phyloP scores from a whole-genome alignment of 2,329 filamentous ascomycete genomes.

The Tolypocladium tropicale region DNA sequence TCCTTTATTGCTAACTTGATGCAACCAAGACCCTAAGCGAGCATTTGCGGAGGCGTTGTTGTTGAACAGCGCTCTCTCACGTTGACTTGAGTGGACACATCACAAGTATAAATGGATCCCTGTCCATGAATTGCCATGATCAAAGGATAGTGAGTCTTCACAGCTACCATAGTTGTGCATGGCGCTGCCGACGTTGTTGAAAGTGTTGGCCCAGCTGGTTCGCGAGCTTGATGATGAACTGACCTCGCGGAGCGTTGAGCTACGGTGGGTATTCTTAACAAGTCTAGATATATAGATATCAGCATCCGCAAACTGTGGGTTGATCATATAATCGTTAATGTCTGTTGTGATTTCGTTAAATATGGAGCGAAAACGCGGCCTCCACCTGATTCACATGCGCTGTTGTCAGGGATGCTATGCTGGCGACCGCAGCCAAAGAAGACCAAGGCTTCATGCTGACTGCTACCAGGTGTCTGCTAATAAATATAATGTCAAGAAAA shows the following conservation, averaged over 20 bases:
- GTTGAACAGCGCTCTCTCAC: background rate
- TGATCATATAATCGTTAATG: background rate
- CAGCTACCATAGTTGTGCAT: background rate
- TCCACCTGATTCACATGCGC: background rate
- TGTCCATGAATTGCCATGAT: background rate
- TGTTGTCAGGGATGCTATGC: background rate
- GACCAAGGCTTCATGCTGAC: background rate
- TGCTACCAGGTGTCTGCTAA: background rate
- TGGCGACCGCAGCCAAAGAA: background rate
- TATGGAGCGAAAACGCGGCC: background rate
- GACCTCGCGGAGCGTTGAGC: background rate
- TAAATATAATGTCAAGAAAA: background rate
- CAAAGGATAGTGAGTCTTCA: background rate
- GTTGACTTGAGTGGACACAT: background rate
- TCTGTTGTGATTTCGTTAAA: background rate
- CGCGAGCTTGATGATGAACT: background rate
- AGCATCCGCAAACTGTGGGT: background rate
- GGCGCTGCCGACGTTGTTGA: background rate
- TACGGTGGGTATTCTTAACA: background rate
- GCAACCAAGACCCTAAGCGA: background rate
- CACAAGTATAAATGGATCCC: background rate
- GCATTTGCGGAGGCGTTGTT: background rate
- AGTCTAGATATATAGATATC: background rate
- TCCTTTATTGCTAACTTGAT: background rate
- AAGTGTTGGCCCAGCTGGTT: background rate